Evolutionary conservation across 2,329 filamentous ascomycete species (phyloP), one percentile per base, ranked within the genome.

Genomic region (Aureobasidium uvarum): DNA sequence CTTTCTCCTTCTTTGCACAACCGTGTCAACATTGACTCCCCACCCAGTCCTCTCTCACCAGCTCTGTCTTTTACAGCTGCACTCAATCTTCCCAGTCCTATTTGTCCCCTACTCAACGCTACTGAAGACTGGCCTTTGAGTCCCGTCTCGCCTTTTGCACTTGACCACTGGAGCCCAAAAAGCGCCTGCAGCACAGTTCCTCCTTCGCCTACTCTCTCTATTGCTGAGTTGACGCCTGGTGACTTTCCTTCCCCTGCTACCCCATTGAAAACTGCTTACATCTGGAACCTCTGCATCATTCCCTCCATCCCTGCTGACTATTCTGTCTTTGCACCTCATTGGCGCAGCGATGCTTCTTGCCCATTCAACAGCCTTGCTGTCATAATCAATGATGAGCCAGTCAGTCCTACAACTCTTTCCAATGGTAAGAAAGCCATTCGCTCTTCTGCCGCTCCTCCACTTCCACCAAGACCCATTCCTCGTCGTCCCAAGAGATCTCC

Each of bases 1-100:
- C 25, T 62, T 2, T 52, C 59, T 20, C 20, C 25, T 41, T 62
- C 59, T 13, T 62, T 52, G 25, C 46, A 62, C 59, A 5, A 43
- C 25, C 33, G 16, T 16, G 5, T 52, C 5, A 23, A 5, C 23
- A 8, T 41, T 51, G 59, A 52, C 36, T 13, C 45, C 13, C 46
- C 46, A 33, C 46, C 46, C 14, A 62, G 59, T 1, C 59, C 59
- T 33, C 36, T 52, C n/a, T 46, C 41, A 5, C 45, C 45, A 7
- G 8, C 58, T 39, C 8, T 50, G 6, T 62, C 58, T 20, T 25
- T 39, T 3, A 25, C 31, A 6, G 14, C n/a, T 23, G 28, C 33
- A 16, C 38, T 62, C 14, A 1, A 14, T 3, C 45, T 62, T 13
- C 45, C 58, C 5, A 62, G 58, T 11, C 45, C 33, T 39, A 25